phyloP scores from a whole-genome alignment of 2,329 filamentous ascomycete species.

The Periglandula ipomoeae region DNA sequence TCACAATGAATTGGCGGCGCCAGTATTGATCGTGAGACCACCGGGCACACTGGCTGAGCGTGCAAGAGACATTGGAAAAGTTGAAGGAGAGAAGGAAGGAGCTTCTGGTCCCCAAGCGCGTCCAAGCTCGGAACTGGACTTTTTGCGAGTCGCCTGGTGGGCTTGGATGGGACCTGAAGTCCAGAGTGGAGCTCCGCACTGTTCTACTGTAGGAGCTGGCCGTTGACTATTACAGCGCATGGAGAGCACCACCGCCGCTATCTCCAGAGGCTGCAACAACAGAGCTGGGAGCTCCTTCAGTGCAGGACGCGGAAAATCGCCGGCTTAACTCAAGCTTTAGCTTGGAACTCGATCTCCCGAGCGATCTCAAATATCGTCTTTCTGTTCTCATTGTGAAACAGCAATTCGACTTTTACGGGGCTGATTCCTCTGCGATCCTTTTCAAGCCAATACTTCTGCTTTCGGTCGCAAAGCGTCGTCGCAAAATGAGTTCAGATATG shows the following conservation, averaged over 20 bases:
- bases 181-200: background rate
- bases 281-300: no score
- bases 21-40: slow-evolving; percentile 55
- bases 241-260: no score
- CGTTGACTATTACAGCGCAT: no score
- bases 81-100: slow-evolving; percentile 5
- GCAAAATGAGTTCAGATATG: slow-evolving; percentile 7
- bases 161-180: slow-evolving; percentile 1
- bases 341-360: background rate
- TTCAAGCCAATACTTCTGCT: no score
- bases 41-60: slow-evolving; percentile 51
- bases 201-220: no score
- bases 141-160: slow-evolving; percentile 4
- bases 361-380: background rate
- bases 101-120: background rate
- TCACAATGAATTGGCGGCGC: slow-evolving; percentile 43
- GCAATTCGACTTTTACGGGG: background rate
- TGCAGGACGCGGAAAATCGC: no score
- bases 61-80: slow-evolving; percentile 36
- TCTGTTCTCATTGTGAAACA: background rate
- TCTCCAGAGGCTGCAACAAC: no score
- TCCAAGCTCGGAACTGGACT: slow-evolving; percentile 5
- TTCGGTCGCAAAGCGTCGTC: no score
- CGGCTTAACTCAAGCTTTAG: slow-evolving; percentile 14
- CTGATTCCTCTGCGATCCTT: background rate